Percentiles rank a stretch among this genome's conserved stretches.
phyloP scores from a whole-genome alignment of 352 stramenopile species.

The Globisporangium apiculatum region DNA sequence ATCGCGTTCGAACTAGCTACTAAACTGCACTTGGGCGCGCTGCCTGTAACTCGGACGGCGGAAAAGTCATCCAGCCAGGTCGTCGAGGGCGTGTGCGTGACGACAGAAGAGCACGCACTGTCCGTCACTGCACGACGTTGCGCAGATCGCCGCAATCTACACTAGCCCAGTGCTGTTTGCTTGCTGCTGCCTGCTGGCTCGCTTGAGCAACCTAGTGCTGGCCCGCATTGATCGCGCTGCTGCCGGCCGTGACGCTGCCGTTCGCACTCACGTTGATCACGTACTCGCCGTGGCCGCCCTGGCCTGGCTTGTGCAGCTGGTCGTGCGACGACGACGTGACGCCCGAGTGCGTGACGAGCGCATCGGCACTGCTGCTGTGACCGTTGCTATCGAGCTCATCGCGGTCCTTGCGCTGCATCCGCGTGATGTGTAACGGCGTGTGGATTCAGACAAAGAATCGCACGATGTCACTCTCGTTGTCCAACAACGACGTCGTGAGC shows the following conservation, averaged over 20 bases:
- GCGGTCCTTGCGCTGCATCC: slow-evolving; percentile 18
- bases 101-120: no score
- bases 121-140: no score
- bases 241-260: slow-evolving; percentile 9
- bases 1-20: no score
- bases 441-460: slow-evolving; percentile 17
- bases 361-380: slow-evolving; percentile 1
- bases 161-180: no score
- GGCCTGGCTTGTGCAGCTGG: slow-evolving; percentile 8
- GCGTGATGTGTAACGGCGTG: neutral
- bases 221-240: slow-evolving; percentile 4
- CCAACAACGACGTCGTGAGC: slow-evolving; percentile 11
- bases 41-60: no score
- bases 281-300: slow-evolving; percentile 10
- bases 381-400: slow-evolving; percentile 16
- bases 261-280: slow-evolving; percentile 19
- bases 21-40: no score
- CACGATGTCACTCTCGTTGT: slow-evolving; percentile 15
- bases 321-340: slow-evolving; percentile 8
- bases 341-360: neutral
- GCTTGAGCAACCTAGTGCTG: neutral
- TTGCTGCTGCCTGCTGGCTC: no score
- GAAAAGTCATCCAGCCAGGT: no score
- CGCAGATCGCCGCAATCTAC: no score
- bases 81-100: no score